Evolutionary conservation across 208 protist species (phyloP).

Genomic region (Balamuthia mandrillaris): DNA sequence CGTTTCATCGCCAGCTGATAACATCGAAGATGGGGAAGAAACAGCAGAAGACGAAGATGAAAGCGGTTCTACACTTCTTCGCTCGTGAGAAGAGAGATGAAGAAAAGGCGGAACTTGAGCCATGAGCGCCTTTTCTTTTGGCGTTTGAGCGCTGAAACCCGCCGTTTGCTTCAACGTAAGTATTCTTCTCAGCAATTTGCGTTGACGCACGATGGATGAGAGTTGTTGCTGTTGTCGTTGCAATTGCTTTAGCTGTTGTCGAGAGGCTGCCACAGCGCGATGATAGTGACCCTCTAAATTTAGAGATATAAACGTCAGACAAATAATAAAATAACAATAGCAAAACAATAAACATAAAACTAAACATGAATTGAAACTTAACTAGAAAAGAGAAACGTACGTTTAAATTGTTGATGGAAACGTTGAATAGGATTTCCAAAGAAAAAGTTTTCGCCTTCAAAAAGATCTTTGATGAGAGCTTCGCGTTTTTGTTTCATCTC

Average conservation of each 20-base stretch:
- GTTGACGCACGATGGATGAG: too few relatives aligned
- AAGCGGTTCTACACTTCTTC: too few relatives aligned
- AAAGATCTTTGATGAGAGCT: neutral
- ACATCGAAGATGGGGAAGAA: too few relatives aligned
- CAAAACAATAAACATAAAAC: neutral
- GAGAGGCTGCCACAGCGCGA: neutral
- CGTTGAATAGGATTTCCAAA: neutral
- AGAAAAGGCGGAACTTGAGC: too few relatives aligned
- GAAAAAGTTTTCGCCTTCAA: neutral
- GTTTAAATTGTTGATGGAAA: constrained; percentile 2
- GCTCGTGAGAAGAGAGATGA: too few relatives aligned
- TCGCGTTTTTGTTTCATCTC: neutral
- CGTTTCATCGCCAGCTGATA: too few relatives aligned
- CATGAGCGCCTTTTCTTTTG: too few relatives aligned
- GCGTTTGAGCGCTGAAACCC: too few relatives aligned
- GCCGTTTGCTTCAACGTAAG: too few relatives aligned
- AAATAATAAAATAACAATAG: neutral
- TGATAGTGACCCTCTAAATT: constrained; percentile 26
- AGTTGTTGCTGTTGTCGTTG: too few relatives aligned
- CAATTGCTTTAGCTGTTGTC: neutral
- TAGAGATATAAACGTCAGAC: neutral
- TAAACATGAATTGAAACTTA: neutral
- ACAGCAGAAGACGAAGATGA: too few relatives aligned
- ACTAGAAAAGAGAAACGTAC: neutral
- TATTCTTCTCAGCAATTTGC: too few relatives aligned